Evolutionary conservation across 116 monocot species (phyloP), one percentile per base, ranked within the genome.

Genomic region (Iris pallida): DNA sequence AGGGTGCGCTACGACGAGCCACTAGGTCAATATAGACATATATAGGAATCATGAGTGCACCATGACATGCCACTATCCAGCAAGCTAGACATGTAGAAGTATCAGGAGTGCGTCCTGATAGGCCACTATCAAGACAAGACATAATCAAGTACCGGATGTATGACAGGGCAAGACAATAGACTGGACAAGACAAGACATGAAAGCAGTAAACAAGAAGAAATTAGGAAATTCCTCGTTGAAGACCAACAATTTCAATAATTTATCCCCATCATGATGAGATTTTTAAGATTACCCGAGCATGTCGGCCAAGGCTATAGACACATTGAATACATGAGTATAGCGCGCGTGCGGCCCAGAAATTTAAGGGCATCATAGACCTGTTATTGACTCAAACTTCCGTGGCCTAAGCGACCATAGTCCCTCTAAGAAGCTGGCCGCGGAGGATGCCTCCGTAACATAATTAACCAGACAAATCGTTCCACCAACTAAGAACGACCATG

Each of bases 281-380:
- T 60, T 60, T 8, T 5, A 41, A 60, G 60, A 60, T 60, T 60
- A 60, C 20, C 20, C 60, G 30, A 4, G 60, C 42, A 8, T 60
- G 60, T 60, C 20, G 60, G 42, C 60, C 8, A 30, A 60, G 60
- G 60, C 20, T 60, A 60, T 60, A 60, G 60, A 60, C 42, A 40
- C 60, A 20, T 42, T 60, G 60, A 60, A 60, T 60, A 60, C 60
- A 59, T 60, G 1, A 60, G 60, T 60, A 20, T 60, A 60, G 60
- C 4, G 30, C 60, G 42, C 8, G 20, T 60, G 60, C 62, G 16
- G 70, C 57, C 70, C 57, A 71, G 45, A 71, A 60, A 71, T 71
- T 59, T 71, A 71, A 71, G 70, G 70, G 70, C 70, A 71, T 71
- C 70, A 73, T 42, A 55, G 56, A 65, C 63, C 42, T 1, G 18